These are phyloP conservation scores for Podaxis sp. DNA, from an alignment of 768 basidiomycete genomes.

Conservation along the genomic window DNA sequence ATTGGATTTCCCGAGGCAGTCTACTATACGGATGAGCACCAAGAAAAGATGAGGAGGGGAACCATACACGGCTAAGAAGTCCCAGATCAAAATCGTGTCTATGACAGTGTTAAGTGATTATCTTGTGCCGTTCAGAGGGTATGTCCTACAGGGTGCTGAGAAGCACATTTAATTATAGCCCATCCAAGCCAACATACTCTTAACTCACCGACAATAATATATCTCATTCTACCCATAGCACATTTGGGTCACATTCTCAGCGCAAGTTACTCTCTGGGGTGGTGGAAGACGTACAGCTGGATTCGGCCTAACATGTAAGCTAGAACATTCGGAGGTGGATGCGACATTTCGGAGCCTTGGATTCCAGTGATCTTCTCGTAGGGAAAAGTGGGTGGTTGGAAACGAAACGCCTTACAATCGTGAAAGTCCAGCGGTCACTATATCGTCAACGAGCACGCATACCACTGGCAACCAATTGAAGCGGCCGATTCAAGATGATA, in stretches of 20 bases:
- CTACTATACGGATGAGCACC: neutral
- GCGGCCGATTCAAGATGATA: too few species aligned
- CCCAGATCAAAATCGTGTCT: neutral
- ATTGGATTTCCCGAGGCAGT: neutral
- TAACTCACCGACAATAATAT: neutral
- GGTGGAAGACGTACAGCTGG: neutral
- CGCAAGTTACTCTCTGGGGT: neutral
- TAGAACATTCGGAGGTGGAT: neutral
- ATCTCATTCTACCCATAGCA: neutral
- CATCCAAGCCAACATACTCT: neutral
- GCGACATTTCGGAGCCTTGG: neutral
- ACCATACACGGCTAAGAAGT: neutral
- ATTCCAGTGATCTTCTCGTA: neutral
- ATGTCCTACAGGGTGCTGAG: neutral
- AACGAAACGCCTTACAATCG: neutral
- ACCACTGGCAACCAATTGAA: too few species aligned
- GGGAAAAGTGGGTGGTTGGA: neutral
- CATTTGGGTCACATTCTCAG: neutral
- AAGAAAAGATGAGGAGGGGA: neutral
- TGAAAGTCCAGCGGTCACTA: too few species aligned
- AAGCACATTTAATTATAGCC: neutral
- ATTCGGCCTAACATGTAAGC: neutral
- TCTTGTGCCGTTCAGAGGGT: too few species aligned
- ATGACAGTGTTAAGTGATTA: neutral
- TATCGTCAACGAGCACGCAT: too few species aligned